phyloP scores from a whole-genome alignment of 2,329 filamentous ascomycete species.

The Fusarium secorum region DNA sequence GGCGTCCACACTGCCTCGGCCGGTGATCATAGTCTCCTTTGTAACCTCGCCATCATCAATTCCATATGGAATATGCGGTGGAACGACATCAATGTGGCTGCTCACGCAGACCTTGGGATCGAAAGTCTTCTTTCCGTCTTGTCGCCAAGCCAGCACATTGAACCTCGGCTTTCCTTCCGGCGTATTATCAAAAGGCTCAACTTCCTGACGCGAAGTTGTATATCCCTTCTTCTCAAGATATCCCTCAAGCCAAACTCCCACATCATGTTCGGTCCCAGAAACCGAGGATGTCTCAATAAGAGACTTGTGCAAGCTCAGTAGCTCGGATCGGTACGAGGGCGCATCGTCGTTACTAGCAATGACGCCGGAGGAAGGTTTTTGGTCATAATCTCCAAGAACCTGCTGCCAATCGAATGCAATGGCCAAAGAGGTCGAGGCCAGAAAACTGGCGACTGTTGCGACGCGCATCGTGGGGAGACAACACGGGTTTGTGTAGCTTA shows the following conservation, averaged over 20 bases:
- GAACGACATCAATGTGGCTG: conserved; percentile 84
- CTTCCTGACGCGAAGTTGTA: conserved; percentile 52
- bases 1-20: conserved; percentile 77
- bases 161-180: conserved; percentile 53
- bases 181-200: conserved; percentile 47
- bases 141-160: conserved; percentile 78
- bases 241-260: conserved; percentile 72
- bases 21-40: conserved; percentile 65
- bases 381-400: neutral
- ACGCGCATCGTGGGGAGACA: conserved; percentile 21
- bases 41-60: conserved; percentile 58
- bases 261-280: conserved; percentile 70
- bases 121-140: conserved; percentile 49
- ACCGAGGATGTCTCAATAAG: conserved; percentile 80
- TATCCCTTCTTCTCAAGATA: conserved; percentile 66
- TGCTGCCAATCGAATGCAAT: conserved; percentile 22
- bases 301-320: conserved; percentile 77
- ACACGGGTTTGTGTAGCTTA: conserved; percentile 2
- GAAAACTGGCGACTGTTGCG: conserved; percentile 9
- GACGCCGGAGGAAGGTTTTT: neutral
- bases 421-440: conserved; percentile 24
- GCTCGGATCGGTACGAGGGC: conserved; percentile 53
- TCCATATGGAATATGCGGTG: conserved; percentile 75
- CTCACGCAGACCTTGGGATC: conserved; percentile 71
- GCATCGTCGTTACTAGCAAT: conserved; percentile 14